Conservation (phyloP, 2,329 filamentous ascomycete species). For the Pseudocercospora pini-densiflorae region DNA sequence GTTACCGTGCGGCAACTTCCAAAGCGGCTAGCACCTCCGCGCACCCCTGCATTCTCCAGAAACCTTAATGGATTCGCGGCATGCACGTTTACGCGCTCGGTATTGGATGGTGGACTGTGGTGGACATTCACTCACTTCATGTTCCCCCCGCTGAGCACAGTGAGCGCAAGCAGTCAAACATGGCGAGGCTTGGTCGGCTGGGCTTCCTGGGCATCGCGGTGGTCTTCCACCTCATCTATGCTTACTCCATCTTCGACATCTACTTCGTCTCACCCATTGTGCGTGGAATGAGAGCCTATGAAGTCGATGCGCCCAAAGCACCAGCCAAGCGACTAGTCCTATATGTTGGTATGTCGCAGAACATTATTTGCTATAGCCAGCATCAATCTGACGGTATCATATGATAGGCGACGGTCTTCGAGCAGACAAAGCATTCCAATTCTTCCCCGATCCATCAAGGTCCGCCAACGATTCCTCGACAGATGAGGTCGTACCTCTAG, state of each 20-base stretch:
- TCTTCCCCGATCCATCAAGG: conserved; percentile 82
- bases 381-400: not conserved
- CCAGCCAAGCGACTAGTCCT: conserved; percentile 90
- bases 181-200: conserved; percentile 68
- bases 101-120: not conserved
- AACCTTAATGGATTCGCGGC: not conserved
- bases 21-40: not conserved
- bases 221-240: conserved; percentile 90
- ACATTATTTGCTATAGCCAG: conserved; percentile 9
- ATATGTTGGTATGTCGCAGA: conserved; percentile 72
- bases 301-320: conserved; percentile 68
- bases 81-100: not conserved
- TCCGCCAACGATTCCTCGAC: conserved; percentile 59
- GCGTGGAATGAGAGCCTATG: conserved; percentile 86
- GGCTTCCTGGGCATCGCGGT: conserved; percentile 88
- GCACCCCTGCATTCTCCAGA: not conserved
- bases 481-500: conserved; percentile 75
- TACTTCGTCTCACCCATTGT: conserved; percentile 99
- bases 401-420: conserved; percentile 79
- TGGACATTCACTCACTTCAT: not conserved
- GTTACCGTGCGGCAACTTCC: not conserved
- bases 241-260: conserved; percentile 96
- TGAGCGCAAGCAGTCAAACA: conserved; percentile 34
- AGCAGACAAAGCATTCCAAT: conserved; percentile 97
- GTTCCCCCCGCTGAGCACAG: not conserved